A percentile compares a stretch with the other conserved stretches of the same genome.
These are phyloP conservation scores for Globisporangium spiculum DNA, from an alignment of 352 stramenopile species.

Conservation along the genomic window DNA sequence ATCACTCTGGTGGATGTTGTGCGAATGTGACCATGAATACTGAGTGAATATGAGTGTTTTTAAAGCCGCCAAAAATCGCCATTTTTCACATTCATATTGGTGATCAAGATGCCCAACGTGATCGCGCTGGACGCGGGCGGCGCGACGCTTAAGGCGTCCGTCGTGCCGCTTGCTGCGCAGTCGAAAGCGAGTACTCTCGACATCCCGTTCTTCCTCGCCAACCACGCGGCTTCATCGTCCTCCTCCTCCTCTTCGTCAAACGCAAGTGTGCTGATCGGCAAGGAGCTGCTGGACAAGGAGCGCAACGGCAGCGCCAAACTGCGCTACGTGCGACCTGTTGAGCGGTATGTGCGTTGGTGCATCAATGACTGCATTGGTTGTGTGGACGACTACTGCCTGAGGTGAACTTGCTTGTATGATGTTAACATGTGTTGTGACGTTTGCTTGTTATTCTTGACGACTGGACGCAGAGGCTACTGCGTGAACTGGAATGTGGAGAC, in stretches of 20 bases:
- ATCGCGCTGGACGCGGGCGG: conserved; percentile 60
- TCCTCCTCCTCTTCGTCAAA: conserved; percentile 18
- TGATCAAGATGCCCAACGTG: conserved; percentile 16
- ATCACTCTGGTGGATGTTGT: neutral
- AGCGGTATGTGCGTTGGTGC: conserved; percentile 24
- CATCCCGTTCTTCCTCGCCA: conserved; percentile 33
- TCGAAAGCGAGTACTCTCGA: neutral
- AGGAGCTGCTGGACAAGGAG: conserved; percentile 54
- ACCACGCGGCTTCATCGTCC: conserved; percentile 39
- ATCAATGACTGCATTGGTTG: neutral
- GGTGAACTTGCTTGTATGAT: neutral
- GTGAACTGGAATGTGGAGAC: conserved; percentile 81
- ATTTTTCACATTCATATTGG: neutral
- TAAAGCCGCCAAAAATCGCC: neutral
- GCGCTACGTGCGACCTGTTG: conserved; percentile 39
- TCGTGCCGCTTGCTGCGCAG: conserved; percentile 23
- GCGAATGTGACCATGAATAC: neutral
- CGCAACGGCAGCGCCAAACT: conserved; percentile 47
- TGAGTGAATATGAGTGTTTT: too few relatives aligned
- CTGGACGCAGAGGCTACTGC: conserved; percentile 54
- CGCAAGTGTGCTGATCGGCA: conserved; percentile 30
- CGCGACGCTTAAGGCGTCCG: conserved; percentile 59
- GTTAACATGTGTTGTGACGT: neutral
- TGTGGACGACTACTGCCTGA: neutral
- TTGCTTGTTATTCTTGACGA: neutral